These are phyloP conservation scores for Cutaneotrichosporon daszewskae DNA, from an alignment of 1,284 basidiomycete species.

Conservation along the genomic window DNA sequence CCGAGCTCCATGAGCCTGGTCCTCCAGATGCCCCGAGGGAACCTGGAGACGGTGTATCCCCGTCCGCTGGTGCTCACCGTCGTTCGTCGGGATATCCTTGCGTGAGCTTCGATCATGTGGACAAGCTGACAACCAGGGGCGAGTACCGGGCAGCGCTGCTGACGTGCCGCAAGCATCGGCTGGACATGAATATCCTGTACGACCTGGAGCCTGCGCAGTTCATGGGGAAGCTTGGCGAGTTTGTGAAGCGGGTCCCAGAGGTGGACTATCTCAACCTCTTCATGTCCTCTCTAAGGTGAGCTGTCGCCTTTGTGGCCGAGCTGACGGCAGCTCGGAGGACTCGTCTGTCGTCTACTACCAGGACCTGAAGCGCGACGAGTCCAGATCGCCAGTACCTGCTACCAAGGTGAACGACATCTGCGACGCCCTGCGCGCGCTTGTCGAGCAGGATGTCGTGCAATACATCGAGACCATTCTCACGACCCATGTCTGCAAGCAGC, in stretches of 20 bases:
- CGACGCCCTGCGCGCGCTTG: slow-evolving; percentile 66
- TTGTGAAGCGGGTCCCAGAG: slow-evolving; percentile 80
- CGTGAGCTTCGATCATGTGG: slow-evolving; percentile 51
- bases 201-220: slow-evolving; percentile 71
- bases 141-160: slow-evolving; percentile 80
- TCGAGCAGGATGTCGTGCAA: slow-evolving; percentile 68
- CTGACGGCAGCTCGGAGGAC: slow-evolving; percentile 22
- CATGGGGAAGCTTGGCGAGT: slow-evolving; percentile 57
- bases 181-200: slow-evolving; percentile 83
- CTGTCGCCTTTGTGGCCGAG: slow-evolving; percentile 6
- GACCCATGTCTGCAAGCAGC: slow-evolving; percentile 83
- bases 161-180: slow-evolving; percentile 84
- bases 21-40: slow-evolving; percentile 96
- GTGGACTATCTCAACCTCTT: slow-evolving; percentile 93
- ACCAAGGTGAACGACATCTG: slow-evolving; percentile 65
- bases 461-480: slow-evolving; percentile 90
- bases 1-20: slow-evolving; percentile 83
- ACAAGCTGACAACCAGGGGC: slow-evolving; percentile 20
- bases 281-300: slow-evolving; percentile 74
- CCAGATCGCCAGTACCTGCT: slow-evolving; percentile 4
- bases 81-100: slow-evolving; percentile 64
- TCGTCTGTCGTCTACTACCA: slow-evolving; percentile 25
- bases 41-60: slow-evolving; percentile 91
- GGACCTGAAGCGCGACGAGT: slow-evolving; percentile 15
- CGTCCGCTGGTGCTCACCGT: slow-evolving; percentile 83